phyloP scores from a whole-genome alignment of 805 yeast genomes.

The Wickerhamiella bombiphila region DNA sequence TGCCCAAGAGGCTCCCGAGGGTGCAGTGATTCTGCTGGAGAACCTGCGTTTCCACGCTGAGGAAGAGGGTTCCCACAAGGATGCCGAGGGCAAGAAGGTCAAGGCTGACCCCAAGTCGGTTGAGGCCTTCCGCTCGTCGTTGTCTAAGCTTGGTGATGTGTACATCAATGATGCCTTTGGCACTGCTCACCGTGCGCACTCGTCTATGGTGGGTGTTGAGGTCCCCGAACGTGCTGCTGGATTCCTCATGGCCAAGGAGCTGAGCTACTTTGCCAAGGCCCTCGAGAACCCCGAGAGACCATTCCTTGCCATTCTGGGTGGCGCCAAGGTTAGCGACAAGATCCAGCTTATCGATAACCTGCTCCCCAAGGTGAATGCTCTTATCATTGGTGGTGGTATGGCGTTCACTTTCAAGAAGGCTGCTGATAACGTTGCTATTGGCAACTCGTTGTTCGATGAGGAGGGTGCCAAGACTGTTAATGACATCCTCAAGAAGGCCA shows the following conservation, averaged over 20 bases:
- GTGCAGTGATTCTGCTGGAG: conserved; percentile 82
- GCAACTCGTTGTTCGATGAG: conserved; percentile 81
- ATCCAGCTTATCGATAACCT: conserved; percentile 90
- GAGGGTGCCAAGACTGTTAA: conserved; percentile 95
- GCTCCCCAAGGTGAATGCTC: conserved; percentile 84
- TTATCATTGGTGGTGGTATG: conserved; percentile 99
- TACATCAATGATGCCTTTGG: conserved; percentile 97
- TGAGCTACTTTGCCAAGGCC: conserved; percentile 94
- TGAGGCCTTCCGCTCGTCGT: conserved; percentile 71
- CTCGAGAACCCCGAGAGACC: conserved; percentile 97
- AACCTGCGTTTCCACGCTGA: conserved; percentile 98
- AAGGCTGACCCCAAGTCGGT: conserved; percentile 78
- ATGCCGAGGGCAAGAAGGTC: conserved; percentile 82
- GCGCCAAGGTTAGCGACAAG: conserved; percentile 99
- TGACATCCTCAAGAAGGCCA: conserved; percentile 85
- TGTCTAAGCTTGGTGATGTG: conserved; percentile 89
- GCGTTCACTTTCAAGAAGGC: conserved; percentile 98
- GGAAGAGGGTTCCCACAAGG: conserved; percentile 73
- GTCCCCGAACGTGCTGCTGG: conserved; percentile 96
- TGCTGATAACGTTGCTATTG: conserved; percentile 69
- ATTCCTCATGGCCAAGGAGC: conserved; percentile 95
- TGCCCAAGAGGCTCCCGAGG: conserved; percentile 57
- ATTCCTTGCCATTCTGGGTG: conserved; percentile 96
- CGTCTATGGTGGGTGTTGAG: conserved; percentile 96
- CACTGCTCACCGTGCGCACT: conserved; percentile 99